A percentile compares a stretch with the other conserved stretches of the same genome.
These are phyloP conservation scores for Xylariaceae sp. DNA, from an alignment of 2,329 filamentous ascomycete genomes.

Conservation along the genomic window DNA sequence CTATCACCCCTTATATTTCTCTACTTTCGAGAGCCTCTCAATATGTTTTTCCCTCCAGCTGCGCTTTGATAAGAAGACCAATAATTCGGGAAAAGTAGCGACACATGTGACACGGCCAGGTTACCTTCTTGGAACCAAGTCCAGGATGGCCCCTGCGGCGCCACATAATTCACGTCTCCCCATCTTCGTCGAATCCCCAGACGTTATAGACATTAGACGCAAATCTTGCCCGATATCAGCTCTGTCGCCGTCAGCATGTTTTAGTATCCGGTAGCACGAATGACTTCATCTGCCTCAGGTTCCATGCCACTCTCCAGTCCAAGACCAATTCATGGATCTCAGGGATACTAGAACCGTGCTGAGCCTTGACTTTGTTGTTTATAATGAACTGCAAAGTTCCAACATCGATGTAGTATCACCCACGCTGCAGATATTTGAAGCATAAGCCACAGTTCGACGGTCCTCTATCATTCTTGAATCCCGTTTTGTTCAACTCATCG, in stretches of 20 bases:
- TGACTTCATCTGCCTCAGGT: slow-evolving; percentile 52
- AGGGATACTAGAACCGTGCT: slow-evolving; percentile 46
- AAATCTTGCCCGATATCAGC: slow-evolving; percentile 56
- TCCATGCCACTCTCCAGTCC: slow-evolving; percentile 45
- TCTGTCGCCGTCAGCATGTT: slow-evolving; percentile 64
- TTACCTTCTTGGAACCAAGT: slow-evolving; percentile 67
- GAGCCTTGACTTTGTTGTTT: slow-evolving; percentile 54
- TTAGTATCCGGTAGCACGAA: slow-evolving; percentile 55
- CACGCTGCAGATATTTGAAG: slow-evolving; percentile 57
- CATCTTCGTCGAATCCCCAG: slow-evolving; percentile 58
- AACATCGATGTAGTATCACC: slow-evolving; percentile 58
- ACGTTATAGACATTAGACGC: slow-evolving; percentile 55
- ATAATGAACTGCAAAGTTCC: slow-evolving; percentile 50
- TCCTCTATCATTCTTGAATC: slow-evolving; percentile 56
- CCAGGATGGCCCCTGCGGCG: slow-evolving; percentile 57
- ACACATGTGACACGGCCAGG: slow-evolving; percentile 56
- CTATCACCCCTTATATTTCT: slow-evolving; percentile 5
- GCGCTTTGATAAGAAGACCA: slow-evolving; percentile 50
- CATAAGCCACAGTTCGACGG: slow-evolving; percentile 51
- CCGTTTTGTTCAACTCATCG: slow-evolving; percentile 48
- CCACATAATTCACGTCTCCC: slow-evolving; percentile 56
- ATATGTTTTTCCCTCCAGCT: slow-evolving; percentile 28
- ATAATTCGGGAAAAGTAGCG: slow-evolving; percentile 55
- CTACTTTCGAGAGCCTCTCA: too few relatives aligned
- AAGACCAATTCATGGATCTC: slow-evolving; percentile 40